Evolutionary conservation across 257 asterid genomes (phyloP).

Genomic region (Fraxinus americana): DNA sequence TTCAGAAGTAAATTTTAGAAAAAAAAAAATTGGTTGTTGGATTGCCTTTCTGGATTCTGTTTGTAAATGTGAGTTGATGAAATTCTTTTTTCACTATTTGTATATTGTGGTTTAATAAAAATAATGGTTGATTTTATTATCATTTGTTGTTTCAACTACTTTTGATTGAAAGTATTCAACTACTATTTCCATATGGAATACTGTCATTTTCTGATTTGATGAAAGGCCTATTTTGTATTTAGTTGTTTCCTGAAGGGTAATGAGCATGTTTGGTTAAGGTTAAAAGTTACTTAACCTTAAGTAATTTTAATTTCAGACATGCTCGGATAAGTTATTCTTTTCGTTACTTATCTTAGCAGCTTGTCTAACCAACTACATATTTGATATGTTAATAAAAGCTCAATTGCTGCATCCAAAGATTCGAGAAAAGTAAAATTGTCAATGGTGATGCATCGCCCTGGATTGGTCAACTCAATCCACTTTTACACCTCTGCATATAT

Average conservation of each 20-base stretch:
- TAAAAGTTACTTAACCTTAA: not conserved
- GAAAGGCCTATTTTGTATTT: not conserved
- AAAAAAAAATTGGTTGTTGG: slow-evolving; percentile 18
- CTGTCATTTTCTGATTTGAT: not conserved
- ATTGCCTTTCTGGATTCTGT: slow-evolving; percentile 18
- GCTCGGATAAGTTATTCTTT: not conserved
- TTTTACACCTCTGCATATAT: not conserved
- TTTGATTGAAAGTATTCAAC: slow-evolving; percentile 27
- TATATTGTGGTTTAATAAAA: slow-evolving; percentile 35
- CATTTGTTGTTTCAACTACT: slow-evolving; percentile 46
- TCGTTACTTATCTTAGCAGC: no score
- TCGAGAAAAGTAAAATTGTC: no score
- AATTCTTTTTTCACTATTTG: slow-evolving; percentile 31
- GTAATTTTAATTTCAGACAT: not conserved
- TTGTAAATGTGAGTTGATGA: slow-evolving; percentile 27
- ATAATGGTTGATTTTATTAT: slow-evolving; percentile 53
- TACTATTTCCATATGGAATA: slow-evolving; percentile 13
- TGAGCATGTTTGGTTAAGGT: slow-evolving; percentile 3
- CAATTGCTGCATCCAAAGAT: not conserved
- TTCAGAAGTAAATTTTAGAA: slow-evolving; percentile 8
- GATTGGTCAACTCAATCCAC: not conserved
- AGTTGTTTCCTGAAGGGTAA: not conserved
- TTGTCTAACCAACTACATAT: no score
- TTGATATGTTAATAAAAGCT: no score
- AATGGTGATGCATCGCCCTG: no score